Conservation (phyloP, 306 rosid species). For the Lupinus albus region DNA sequence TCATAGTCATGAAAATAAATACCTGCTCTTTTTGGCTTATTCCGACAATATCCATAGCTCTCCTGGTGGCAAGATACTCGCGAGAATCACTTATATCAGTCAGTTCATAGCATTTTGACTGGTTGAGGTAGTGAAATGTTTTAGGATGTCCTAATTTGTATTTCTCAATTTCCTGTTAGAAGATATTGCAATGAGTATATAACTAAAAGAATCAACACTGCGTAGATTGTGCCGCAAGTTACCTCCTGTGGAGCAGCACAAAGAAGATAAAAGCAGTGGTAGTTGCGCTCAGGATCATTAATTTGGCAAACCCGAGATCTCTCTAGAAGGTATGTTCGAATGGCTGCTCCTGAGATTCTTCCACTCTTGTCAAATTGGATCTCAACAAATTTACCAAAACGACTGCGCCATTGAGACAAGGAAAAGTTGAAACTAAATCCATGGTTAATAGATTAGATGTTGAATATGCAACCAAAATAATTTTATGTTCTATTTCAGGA, state of each 20-base stretch:
- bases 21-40: constrained; percentile 95
- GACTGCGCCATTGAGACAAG: constrained; percentile 61
- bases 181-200: constrained; percentile 39
- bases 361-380: constrained; percentile 96
- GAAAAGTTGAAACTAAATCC: constrained; percentile 36
- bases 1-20: constrained; percentile 38
- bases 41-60: constrained; percentile 99
- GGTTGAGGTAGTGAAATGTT: constrained; percentile 96
- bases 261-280: constrained; percentile 97
- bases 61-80: constrained; percentile 96
- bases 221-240: constrained; percentile 38
- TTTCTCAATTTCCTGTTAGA: constrained; percentile 88
- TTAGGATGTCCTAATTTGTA: constrained; percentile 87
- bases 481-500: constrained; percentile 29
- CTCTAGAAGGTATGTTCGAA: constrained; percentile 95
- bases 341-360: constrained; percentile 98
- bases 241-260: constrained; percentile 99
- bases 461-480: constrained; percentile 23
- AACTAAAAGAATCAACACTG: constrained; percentile 28
- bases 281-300: constrained; percentile 96
- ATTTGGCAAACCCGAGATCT: constrained; percentile 99
- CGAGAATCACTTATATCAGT: constrained; percentile 82
- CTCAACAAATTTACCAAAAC: constrained; percentile 98
- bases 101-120: constrained; percentile 86
- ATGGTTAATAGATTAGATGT: constrained; percentile 16